These are phyloP conservation scores for Acorus calamus DNA, from an alignment of 106 monocot species.

Conservation along the genomic window DNA sequence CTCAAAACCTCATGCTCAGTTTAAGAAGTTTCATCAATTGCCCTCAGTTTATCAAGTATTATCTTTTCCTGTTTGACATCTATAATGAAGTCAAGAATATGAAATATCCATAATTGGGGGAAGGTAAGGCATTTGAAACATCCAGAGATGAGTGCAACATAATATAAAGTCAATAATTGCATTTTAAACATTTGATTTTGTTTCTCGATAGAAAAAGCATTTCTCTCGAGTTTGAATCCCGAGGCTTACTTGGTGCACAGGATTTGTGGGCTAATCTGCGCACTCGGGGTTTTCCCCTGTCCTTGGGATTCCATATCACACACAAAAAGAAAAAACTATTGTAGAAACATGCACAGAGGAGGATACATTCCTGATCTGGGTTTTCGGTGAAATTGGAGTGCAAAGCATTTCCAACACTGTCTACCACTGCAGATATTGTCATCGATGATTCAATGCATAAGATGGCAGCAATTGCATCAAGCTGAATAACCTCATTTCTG, in stretches of 20 bases:
- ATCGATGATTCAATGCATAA: constrained; percentile 95
- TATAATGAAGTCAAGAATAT: constrained; percentile 36
- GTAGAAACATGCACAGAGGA: background rate
- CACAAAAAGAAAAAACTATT: too few relatives aligned
- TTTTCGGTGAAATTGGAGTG: constrained; percentile 84
- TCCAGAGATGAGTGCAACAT: too few relatives aligned
- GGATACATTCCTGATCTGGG: constrained; percentile 97
- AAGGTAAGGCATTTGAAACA: background rate
- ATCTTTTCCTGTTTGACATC: constrained; percentile 65
- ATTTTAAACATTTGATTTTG: too few relatives aligned
- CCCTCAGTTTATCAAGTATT: constrained; percentile 59
- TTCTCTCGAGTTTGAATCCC: too few relatives aligned
- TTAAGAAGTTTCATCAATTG: constrained; percentile 7
- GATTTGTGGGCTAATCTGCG: too few relatives aligned
- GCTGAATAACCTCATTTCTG: constrained; percentile 63
- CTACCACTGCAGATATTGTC: constrained; percentile 85
- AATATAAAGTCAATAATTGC: too few relatives aligned
- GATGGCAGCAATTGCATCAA: constrained; percentile 90
- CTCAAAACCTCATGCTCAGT: too few relatives aligned
- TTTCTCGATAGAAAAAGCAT: too few relatives aligned
- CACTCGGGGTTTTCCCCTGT: too few relatives aligned
- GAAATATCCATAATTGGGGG: background rate
- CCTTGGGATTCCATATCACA: too few relatives aligned
- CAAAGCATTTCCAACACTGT: constrained; percentile 75
- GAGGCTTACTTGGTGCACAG: too few relatives aligned